These are phyloP conservation scores for Xylaria sp. DNA, from an alignment of 2,329 filamentous ascomycete species.

Conservation along the genomic window DNA sequence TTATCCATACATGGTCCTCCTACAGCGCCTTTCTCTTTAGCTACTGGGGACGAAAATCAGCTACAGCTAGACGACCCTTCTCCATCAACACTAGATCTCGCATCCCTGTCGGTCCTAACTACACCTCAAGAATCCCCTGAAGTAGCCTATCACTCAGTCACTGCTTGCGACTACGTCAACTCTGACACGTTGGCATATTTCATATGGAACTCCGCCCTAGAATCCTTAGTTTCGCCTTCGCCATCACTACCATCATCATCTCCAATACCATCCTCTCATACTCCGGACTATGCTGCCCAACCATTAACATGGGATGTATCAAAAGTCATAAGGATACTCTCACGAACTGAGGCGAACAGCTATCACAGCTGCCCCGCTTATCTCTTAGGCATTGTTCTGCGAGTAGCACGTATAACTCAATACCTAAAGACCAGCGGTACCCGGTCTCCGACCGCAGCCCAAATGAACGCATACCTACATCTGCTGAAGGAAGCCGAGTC, in stretches of 20 bases:
- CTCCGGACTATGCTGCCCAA: slow-evolving; percentile 46
- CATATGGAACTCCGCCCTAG: slow-evolving; percentile 48
- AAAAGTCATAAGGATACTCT: slow-evolving; percentile 41
- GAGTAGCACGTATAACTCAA: slow-evolving; percentile 57
- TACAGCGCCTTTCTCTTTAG: slow-evolving; percentile 12
- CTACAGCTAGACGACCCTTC: background rate
- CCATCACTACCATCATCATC: slow-evolving; percentile 9
- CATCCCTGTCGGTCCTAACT: slow-evolving; percentile 1
- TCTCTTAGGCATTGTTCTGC: slow-evolving; percentile 58
- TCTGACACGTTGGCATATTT: slow-evolving; percentile 56
- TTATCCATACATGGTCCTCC: slow-evolving; percentile 35
- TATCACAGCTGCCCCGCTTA: slow-evolving; percentile 49
- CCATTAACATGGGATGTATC: slow-evolving; percentile 45
- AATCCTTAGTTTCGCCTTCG: slow-evolving; percentile 53
- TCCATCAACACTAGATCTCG: slow-evolving; percentile 3
- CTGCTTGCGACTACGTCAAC: slow-evolving; percentile 56
- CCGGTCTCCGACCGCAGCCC: slow-evolving; percentile 47
- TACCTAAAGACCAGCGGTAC: slow-evolving; percentile 45
- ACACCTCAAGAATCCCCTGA: slow-evolving; percentile 1
- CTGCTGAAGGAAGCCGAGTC: slow-evolving; percentile 55
- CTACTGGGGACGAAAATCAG: background rate
- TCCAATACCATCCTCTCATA: background rate
- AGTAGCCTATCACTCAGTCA: slow-evolving; percentile 11
- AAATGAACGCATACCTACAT: slow-evolving; percentile 51
- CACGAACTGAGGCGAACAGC: slow-evolving; percentile 47